A percentile compares a stretch with the other conserved stretches of the same genome.
These are phyloP conservation scores for Kitagawia praeruptora DNA, from an alignment of 129 eudicot species.

Conservation along the genomic window DNA sequence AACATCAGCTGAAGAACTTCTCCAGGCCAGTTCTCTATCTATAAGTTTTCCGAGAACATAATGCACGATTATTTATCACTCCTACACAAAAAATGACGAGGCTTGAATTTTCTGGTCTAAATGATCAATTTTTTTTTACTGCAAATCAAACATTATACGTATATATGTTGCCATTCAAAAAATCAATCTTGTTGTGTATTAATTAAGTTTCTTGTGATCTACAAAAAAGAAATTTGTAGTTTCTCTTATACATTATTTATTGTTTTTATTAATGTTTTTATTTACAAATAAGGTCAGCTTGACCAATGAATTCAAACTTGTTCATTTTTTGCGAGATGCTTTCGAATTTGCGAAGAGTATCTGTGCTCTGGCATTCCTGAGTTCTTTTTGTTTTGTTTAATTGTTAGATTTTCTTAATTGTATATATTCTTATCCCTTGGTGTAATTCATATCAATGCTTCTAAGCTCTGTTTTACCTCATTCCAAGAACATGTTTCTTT, in stretches of 20 bases:
- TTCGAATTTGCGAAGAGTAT: background rate
- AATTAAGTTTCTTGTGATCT: background rate
- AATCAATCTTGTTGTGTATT: background rate
- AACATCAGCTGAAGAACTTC: conserved; percentile 52
- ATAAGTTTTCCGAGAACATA: background rate
- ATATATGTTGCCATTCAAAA: background rate
- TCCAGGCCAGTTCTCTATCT: conserved; percentile 45
- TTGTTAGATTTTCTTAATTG: background rate
- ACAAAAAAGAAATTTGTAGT: background rate
- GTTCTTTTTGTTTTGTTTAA: background rate
- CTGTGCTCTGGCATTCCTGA: background rate
- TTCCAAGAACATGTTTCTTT: no score
- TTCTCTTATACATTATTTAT: background rate
- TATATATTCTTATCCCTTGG: background rate
- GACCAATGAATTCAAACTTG: background rate
- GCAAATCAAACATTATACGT: background rate
- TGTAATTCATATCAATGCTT: background rate
- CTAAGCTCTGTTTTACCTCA: background rate
- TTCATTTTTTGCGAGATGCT: background rate
- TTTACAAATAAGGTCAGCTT: background rate
- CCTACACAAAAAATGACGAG: background rate
- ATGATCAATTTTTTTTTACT: background rate
- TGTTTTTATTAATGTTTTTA: background rate
- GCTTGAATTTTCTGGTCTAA: background rate
- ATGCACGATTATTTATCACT: background rate